Evolutionary conservation across 768 basidiomycete species (phyloP).

Genomic region (Amanita thiersii): DNA sequence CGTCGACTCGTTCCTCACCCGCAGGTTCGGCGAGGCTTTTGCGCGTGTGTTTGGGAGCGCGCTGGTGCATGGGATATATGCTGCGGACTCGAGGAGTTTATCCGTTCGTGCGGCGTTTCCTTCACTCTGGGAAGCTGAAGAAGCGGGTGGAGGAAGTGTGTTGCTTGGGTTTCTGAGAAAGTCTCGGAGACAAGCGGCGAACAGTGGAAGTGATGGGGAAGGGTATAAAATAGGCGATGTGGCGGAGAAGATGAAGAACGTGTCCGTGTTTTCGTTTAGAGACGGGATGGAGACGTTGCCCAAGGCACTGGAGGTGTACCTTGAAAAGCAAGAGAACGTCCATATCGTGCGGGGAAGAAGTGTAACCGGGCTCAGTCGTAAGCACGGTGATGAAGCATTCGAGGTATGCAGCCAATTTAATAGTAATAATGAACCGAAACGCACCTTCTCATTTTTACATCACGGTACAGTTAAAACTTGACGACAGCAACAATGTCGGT

Average conservation of each 20-base stretch:
- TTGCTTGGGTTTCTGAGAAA: slow-evolving; percentile 45
- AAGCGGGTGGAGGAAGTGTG: slow-evolving; percentile 62
- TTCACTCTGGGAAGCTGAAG: slow-evolving; percentile 60
- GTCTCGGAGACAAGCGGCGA: slow-evolving; percentile 10
- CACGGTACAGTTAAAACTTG: no score
- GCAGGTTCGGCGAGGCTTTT: slow-evolving; percentile 65
- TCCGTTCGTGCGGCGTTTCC: slow-evolving; percentile 78
- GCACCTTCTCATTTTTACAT: no score
- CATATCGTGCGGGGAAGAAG: slow-evolving; percentile 36
- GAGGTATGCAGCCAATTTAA: slow-evolving; percentile 44
- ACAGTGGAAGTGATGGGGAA: slow-evolving; percentile 12
- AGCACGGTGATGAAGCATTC: slow-evolving; percentile 25
- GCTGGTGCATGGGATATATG: slow-evolving; percentile 89
- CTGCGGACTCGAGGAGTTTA: slow-evolving; percentile 68
- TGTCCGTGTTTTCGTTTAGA: slow-evolving; percentile 74
- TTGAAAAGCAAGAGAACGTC: slow-evolving; percentile 49
- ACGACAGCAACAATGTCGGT: no score
- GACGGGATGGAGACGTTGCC: slow-evolving; percentile 70
- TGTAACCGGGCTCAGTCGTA: neutral
- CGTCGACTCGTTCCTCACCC: slow-evolving; percentile 66
- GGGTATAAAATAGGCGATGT: slow-evolving; percentile 45
- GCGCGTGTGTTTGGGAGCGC: slow-evolving; percentile 74
- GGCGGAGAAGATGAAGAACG: slow-evolving; percentile 38
- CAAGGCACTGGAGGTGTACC: slow-evolving; percentile 37
- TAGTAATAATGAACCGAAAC: no score